phyloP scores from a whole-genome alignment of 176 grass and related monocot species.

The Paspalum notatum region DNA sequence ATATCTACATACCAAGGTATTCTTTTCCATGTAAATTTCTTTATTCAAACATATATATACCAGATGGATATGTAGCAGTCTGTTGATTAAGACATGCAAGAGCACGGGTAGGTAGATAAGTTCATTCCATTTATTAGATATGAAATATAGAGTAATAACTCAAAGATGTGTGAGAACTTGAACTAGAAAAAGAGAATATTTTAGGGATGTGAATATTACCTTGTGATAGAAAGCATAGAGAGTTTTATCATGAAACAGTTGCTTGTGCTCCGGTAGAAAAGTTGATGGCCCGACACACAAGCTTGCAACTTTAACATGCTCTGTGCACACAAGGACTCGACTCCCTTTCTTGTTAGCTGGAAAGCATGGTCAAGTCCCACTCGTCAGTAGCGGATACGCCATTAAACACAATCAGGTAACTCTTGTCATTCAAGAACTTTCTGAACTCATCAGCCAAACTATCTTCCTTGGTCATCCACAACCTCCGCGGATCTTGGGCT shows the following conservation, averaged over 20 bases:
- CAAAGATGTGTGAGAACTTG: no score
- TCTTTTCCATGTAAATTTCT: neutral
- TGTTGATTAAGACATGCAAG: neutral
- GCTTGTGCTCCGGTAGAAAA: neutral
- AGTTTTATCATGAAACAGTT: neutral
- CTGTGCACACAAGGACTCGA: neutral
- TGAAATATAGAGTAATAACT: no score
- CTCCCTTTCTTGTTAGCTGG: conserved; percentile 8
- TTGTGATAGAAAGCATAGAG: no score
- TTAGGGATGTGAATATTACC: no score
- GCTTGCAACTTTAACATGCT: neutral
- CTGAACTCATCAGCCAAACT: neutral
- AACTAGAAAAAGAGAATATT: no score
- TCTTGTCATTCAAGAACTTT: neutral
- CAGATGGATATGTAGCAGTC: neutral
- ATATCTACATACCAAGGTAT: neutral
- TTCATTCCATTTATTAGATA: neutral
- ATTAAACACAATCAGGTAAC: conserved; percentile 40
- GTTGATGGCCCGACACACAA: neutral
- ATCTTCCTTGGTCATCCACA: neutral
- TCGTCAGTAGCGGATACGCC: neutral
- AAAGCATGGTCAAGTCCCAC: conserved; percentile 23
- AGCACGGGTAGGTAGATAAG: neutral
- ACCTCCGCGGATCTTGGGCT: neutral
- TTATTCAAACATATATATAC: neutral